Percentiles rank a stretch among this genome's conserved stretches.
Evolutionary conservation across 1,139 yeast genomes (phyloP).

Genomic region (Debaryomyces fabryi): DNA sequence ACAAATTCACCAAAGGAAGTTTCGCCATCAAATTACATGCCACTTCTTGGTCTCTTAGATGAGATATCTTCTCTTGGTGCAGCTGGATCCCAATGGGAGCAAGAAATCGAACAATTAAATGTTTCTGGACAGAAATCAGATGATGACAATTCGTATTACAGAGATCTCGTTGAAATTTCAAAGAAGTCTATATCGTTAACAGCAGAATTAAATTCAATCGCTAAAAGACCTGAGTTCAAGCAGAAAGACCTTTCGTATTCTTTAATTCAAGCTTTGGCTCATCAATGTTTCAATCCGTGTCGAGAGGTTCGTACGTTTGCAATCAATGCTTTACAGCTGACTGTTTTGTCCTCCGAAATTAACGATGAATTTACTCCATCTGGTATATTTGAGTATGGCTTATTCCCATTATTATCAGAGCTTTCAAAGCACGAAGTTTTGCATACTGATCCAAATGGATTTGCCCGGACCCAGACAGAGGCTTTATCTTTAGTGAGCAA

Average conservation of each 20-base stretch:
- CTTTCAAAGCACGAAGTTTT: slow-evolving; percentile 67
- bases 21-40: slow-evolving; percentile 56
- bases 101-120: slow-evolving; percentile 23
- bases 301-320: slow-evolving; percentile 73
- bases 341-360: slow-evolving; percentile 40
- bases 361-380: slow-evolving; percentile 40
- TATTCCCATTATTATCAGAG: slow-evolving; percentile 73
- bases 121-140: slow-evolving; percentile 8
- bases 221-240: slow-evolving; percentile 28
- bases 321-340: slow-evolving; percentile 52
- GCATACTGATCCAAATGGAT: slow-evolving; percentile 65
- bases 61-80: slow-evolving; percentile 86
- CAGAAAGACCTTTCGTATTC: slow-evolving; percentile 53
- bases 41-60: slow-evolving; percentile 69
- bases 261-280: slow-evolving; percentile 76
- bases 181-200: slow-evolving; percentile 66
- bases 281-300: slow-evolving; percentile 88
- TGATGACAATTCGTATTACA: slow-evolving; percentile 46
- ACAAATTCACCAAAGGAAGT: slow-evolving; percentile 41
- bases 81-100: slow-evolving; percentile 76
- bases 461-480: slow-evolving; percentile 64
- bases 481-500: slow-evolving; percentile 70
- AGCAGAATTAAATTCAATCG: slow-evolving; percentile 43
- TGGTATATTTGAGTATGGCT: slow-evolving; percentile 69
- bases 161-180: slow-evolving; percentile 59